Evolutionary conservation across 352 stramenopile species (phyloP), one percentile per base, ranked within the genome.

Genomic region (Globisporangium yorkense): DNA sequence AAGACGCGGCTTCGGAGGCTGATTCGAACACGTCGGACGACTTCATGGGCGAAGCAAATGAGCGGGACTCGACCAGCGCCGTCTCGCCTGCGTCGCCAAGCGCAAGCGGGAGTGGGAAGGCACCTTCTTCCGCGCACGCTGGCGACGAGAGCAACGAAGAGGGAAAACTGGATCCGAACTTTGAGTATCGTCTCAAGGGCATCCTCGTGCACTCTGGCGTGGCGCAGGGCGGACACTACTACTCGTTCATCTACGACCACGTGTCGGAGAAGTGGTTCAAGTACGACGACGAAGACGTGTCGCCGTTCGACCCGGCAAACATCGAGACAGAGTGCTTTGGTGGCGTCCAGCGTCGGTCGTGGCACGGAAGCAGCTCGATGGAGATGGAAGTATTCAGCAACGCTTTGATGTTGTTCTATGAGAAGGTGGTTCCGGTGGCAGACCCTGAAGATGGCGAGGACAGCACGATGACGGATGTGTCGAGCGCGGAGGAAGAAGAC

Each of bases 251-350:
- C 59, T 93, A 84, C 54, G 84, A 96, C 56, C 80, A 92, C 51
- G 71, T 88, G 44, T 88, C 74, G n/a, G 80, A 95, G 57, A 97
- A 98, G 61, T 99, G 97, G 97, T 99, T 98, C 66, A 96, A 97
- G 61, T 99, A 98, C 72, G 97, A 99, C 65, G 97, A 99, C 63
- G 97, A 99, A 72, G 96, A 99, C 69, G 97, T 99, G 20, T 98
- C 88, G 53, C 90, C 93, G 1, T 99, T 99, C 73, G 96, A 99
- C 74, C 87, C 96, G 24, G 74, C 81, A 12, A 95, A 94, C 54
- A 99, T 99, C 62, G 97, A 99, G 74, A 76, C 87, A 1, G 94
- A 99, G 71, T 99, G 97, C 63, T 99, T 99, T 81, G 97, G 97
- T n/a, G 97, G 97, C 21, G 97, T 97, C 16, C 84, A 98, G 59